These are phyloP conservation scores for Erodium moschatum DNA, from an alignment of 441 rosid genomes.

Conservation along the genomic window DNA sequence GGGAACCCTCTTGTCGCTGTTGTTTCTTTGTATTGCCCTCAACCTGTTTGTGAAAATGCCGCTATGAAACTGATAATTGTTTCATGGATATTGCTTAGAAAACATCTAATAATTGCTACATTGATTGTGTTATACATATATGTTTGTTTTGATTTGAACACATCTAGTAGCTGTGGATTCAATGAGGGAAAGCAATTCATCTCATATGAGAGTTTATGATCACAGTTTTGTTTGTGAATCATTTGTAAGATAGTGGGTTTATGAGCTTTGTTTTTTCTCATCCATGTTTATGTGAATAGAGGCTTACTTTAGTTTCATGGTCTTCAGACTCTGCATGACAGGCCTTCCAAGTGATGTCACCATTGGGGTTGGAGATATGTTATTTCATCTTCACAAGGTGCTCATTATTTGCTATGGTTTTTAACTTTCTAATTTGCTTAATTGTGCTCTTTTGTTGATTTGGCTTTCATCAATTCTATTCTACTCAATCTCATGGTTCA, in stretches of 20 bases:
- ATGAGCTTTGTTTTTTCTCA: not conserved
- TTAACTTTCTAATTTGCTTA: too few species aligned
- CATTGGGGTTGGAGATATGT: conserved; percentile 61
- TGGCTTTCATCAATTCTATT: not conserved
- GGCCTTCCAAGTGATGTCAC: conserved; percentile 78
- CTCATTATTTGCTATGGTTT: not conserved
- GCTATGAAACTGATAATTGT: not conserved
- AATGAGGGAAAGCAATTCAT: not conserved
- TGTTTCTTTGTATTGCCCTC: not conserved
- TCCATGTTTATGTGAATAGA: not conserved
- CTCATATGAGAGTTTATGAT: too few species aligned
- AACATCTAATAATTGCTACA: too few species aligned
- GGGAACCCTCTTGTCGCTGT: not conserved
- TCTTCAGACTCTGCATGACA: conserved; percentile 65
- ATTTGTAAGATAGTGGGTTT: not conserved
- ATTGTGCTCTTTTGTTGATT: not conserved
- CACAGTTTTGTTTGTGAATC: not conserved
- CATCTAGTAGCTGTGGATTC: not conserved
- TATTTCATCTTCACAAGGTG: conserved; percentile 81
- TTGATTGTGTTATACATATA: not conserved
- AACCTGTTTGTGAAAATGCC: conserved; percentile 7
- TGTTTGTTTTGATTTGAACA: not conserved
- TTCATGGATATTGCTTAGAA: not conserved
- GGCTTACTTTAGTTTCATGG: not conserved
- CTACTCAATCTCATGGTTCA: not conserved